Evolutionary conservation across 345 rosid genomes (phyloP), one percentile per base, ranked within the genome.

Genomic region (Moringa oleifera): DNA sequence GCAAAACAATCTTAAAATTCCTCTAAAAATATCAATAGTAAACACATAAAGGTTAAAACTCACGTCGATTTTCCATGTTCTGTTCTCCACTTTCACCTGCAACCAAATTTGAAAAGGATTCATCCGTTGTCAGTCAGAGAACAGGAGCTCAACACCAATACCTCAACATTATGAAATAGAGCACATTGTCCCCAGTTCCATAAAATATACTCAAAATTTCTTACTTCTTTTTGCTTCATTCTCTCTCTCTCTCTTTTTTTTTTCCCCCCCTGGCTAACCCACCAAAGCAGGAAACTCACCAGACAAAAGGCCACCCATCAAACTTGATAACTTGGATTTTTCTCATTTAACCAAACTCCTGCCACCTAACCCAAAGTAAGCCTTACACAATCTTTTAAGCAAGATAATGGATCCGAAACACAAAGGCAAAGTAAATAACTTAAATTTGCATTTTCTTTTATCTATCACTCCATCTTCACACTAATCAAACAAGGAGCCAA

Each of bases 81-180:
- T 82, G 62, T 83, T 94, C 76, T 94, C 97, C 80, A 94, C 92
- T 83, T 90, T 90, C 80, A 88, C 96, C 99, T 94, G 93, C 83
- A 81, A 58, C 9, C 59, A 79, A 71, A 60, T 53, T 55, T 20
- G 50, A 21, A 49, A 74, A 54, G 0, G 6, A 65, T 36, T 28
- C 23, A 20, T 61, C 60, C 53, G 52, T 18, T 36, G 18, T 53
- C 3, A 11, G 16, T 41, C 12, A 15, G 9, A 7, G 13, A 41
- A 41, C 13, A 41, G 47, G 6, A 11, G 47, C 6, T 4, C 6
- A 41, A 41, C 1, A 41, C 47, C 6, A 41, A 41, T 41, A 41
- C 12, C 47, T 41, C 2, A 11, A 41, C 47, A 9, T 41, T 41
- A 4, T 41, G 47, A 33, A 33, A 33, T 4, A 11, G 37, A 4